Percentiles rank a stretch among this genome's conserved stretches.
These are phyloP conservation scores for Terfezia claveryi DNA, from an alignment of 495 filamentous ascomycete genomes.

Conservation along the genomic window DNA sequence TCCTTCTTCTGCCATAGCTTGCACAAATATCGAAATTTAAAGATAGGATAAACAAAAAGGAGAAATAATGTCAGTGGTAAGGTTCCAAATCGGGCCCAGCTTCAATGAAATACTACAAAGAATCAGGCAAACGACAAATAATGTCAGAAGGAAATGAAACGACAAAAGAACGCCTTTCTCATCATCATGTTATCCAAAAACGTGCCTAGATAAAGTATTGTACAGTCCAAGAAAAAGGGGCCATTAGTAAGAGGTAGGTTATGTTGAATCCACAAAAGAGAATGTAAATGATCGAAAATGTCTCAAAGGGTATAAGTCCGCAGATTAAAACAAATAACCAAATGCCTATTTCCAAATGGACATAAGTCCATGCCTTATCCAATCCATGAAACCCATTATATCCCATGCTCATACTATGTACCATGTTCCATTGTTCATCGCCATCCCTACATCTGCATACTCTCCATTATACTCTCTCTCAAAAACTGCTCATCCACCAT, in stretches of 20 bases:
- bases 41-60: background rate
- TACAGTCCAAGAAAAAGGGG: background rate
- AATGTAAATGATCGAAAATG: background rate
- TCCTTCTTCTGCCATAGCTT: too few relatives aligned
- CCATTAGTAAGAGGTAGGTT: background rate
- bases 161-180: background rate
- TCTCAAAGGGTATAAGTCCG: background rate
- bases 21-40: background rate
- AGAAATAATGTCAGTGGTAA: background rate
- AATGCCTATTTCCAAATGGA: background rate
- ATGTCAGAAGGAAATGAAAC: too few relatives aligned
- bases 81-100: conserved; percentile 4
- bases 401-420: background rate
- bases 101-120: conserved; percentile 9
- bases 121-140: background rate
- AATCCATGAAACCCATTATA: background rate
- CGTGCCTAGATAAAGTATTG: conserved; percentile 4
- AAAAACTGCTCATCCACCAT: conserved; percentile 14
- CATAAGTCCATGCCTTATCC: background rate
- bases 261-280: background rate
- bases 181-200: conserved; percentile 2
- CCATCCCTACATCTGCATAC: background rate
- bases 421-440: background rate
- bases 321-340: background rate
- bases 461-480: conserved; percentile 12